Evolutionary conservation across 768 basidiomycete genomes (phyloP).

Genomic region (Lactarius sanguifluus): DNA sequence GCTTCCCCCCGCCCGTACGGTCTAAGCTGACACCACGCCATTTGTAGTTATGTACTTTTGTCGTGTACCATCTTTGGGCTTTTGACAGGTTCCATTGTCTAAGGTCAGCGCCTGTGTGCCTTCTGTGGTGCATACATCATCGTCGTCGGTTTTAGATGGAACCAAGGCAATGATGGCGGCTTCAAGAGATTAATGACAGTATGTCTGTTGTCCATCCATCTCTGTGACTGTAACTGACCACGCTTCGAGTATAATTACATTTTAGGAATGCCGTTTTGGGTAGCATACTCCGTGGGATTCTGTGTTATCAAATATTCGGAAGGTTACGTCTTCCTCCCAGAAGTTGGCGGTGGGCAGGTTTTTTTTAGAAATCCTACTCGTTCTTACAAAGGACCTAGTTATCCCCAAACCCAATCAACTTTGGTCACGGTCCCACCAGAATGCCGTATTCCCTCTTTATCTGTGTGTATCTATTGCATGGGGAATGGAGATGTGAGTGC

Average conservation of each 20-base stretch:
- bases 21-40: neutral
- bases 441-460: constrained; percentile 63
- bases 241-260: constrained; percentile 66
- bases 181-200: constrained; percentile 89
- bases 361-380: neutral
- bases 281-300: constrained; percentile 60
- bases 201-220: constrained; percentile 30
- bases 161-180: constrained; percentile 63
- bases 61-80: constrained; percentile 72
- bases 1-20: neutral
- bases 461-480: constrained; percentile 65
- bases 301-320: constrained; percentile 69
- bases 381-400: constrained; percentile 41
- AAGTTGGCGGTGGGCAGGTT: constrained; percentile 48
- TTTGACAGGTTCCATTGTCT: constrained; percentile 77
- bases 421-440: constrained; percentile 50
- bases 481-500: constrained; percentile 69
- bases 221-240: neutral
- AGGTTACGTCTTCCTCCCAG: constrained; percentile 53
- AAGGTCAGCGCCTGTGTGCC: constrained; percentile 42
- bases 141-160: constrained; percentile 51
- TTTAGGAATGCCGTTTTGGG: constrained; percentile 57
- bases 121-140: neutral
- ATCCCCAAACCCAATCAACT: constrained; percentile 60
- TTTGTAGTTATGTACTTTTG: constrained; percentile 55